phyloP scores from a whole-genome alignment of 2,329 filamentous ascomycete genomes.

The Diaporthe vexans region DNA sequence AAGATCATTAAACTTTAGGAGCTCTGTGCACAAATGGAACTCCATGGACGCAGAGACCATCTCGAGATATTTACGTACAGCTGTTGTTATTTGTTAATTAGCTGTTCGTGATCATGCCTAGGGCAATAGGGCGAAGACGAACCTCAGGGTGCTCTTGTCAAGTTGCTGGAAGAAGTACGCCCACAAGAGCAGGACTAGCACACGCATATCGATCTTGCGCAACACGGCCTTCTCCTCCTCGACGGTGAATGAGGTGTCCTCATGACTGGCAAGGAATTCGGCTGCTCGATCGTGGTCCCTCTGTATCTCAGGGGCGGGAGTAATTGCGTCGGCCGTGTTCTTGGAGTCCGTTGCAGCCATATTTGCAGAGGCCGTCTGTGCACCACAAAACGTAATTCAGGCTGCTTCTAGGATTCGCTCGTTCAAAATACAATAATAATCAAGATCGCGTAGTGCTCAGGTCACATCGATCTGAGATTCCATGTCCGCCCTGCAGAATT shows the following conservation, averaged over 20 bases:
- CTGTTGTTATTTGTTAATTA: background rate
- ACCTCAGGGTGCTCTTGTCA: constrained; percentile 61
- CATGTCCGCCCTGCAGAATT: background rate
- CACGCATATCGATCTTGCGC: constrained; percentile 62
- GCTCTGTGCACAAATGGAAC: too few species aligned
- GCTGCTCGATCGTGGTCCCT: constrained; percentile 57
- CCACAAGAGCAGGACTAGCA: constrained; percentile 65
- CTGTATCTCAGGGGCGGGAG: constrained; percentile 42
- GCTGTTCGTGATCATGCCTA: background rate
- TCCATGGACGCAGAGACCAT: background rate
- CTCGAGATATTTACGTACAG: background rate
- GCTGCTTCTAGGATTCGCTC: background rate
- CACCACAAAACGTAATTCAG: too few species aligned
- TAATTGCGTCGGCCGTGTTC: constrained; percentile 44
- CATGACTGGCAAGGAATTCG: constrained; percentile 58
- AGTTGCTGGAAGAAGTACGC: constrained; percentile 72
- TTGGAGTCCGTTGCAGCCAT: constrained; percentile 32
- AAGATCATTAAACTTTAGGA: background rate
- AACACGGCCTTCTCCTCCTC: constrained; percentile 64
- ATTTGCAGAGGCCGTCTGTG: background rate
- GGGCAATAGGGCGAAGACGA: constrained; percentile 10
- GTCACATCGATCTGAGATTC: constrained; percentile 16
- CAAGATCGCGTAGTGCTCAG: background rate
- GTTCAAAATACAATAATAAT: background rate
- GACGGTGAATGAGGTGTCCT: constrained; percentile 57